phyloP scores from a whole-genome alignment of 345 rosid genomes.

The Gossypium rotundifolium region DNA sequence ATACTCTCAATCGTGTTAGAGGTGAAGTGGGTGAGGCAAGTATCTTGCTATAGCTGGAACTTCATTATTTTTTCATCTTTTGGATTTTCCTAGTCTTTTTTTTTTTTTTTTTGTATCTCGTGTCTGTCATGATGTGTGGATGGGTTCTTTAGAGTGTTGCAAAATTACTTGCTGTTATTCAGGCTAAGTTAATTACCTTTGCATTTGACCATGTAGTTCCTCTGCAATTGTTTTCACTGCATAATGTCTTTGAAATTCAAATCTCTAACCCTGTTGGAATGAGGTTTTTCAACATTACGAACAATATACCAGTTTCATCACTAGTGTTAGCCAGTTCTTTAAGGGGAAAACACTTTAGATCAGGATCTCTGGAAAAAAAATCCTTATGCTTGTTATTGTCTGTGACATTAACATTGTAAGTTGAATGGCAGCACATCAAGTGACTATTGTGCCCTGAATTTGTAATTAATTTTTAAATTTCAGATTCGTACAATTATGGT shows the following conservation, averaged over 20 bases:
- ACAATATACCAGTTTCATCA: background rate
- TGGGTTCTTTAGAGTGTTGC: constrained; percentile 1
- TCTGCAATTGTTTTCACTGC: background rate
- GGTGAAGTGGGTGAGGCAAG: constrained; percentile 93
- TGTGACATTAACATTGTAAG: background rate
- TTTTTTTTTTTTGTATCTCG: background rate
- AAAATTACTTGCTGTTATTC: background rate
- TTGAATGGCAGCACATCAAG: background rate
- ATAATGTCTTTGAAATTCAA: background rate
- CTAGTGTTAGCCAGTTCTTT: background rate
- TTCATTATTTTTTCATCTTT: background rate
- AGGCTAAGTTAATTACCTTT: background rate
- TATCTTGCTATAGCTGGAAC: constrained; percentile 15
- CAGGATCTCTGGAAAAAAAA: background rate
- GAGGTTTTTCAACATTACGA: background rate
- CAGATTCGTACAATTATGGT: constrained; percentile 95
- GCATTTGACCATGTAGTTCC: background rate
- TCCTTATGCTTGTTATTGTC: constrained; percentile 7
- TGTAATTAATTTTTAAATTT: background rate
- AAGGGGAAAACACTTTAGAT: background rate
- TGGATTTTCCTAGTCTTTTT: background rate
- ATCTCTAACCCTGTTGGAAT: background rate
- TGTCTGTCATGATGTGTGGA: background rate
- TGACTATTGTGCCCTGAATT: background rate
- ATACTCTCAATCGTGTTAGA: constrained; percentile 84